Evolutionary conservation across 2,329 filamentous ascomycete genomes (phyloP).

Genomic region (Aspergillus fischeri): DNA sequence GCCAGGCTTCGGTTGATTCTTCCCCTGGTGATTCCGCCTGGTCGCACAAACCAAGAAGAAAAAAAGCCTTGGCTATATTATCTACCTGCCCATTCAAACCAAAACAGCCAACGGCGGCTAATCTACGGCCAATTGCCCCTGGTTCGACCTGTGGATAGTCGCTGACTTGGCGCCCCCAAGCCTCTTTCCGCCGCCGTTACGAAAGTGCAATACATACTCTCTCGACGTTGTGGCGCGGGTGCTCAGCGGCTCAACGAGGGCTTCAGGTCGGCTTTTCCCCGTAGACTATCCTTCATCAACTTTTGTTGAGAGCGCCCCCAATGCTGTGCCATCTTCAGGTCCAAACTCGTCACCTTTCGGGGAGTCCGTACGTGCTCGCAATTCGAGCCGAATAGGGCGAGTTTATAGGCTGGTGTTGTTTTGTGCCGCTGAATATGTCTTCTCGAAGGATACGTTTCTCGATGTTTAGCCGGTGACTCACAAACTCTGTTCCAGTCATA

Average conservation of each 20-base stretch:
- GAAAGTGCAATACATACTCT: conserved; percentile 4
- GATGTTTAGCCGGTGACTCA: not conserved
- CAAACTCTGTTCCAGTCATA: conserved; percentile 2
- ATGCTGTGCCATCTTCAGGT: conserved; percentile 9
- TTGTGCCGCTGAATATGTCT: conserved; percentile 9
- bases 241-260: conserved; percentile 13
- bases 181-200: conserved; percentile 13
- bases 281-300: not conserved
- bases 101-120: conserved; percentile 26
- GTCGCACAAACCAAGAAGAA: not conserved
- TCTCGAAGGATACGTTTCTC: not conserved
- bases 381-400: conserved; percentile 6
- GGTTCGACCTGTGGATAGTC: conserved; percentile 14
- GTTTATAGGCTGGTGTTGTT: conserved; percentile 17
- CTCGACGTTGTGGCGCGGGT: conserved; percentile 8
- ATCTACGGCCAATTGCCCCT: conserved; percentile 11
- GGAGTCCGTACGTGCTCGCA: not conserved
- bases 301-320: conserved; percentile 6
- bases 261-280: not conserved
- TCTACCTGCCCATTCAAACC: not conserved
- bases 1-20: not conserved
- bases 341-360: conserved; percentile 3
- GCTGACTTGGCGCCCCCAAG: conserved; percentile 24
- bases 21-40: not conserved
- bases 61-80: not conserved